phyloP scores from a whole-genome alignment of 2,329 filamentous ascomycete species.

The Curvularia spicifera region DNA sequence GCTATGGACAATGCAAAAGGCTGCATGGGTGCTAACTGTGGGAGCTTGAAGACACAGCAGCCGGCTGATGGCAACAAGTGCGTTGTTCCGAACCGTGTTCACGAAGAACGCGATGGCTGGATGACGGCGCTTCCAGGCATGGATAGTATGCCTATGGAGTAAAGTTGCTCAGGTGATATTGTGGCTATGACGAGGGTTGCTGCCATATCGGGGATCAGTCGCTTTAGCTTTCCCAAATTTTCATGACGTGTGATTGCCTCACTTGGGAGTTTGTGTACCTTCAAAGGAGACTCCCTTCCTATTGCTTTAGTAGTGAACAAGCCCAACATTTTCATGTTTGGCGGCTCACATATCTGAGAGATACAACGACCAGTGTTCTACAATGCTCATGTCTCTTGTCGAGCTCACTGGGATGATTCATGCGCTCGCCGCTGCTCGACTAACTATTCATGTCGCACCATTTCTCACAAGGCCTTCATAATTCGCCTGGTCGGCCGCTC shows the following conservation, averaged over 20 bases:
- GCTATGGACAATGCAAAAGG: slow-evolving; percentile 40
- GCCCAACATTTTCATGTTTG: neutral
- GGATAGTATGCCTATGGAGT: slow-evolving; percentile 19
- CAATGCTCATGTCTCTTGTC: neutral
- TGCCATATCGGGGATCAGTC: neutral
- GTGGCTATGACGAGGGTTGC: neutral
- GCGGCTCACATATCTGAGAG: neutral
- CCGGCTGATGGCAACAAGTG: slow-evolving; percentile 31
- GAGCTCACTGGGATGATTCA: neutral
- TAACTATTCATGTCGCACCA: neutral
- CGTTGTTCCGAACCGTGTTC: slow-evolving; percentile 30
- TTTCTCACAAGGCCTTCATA: neutral
- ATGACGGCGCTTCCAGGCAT: slow-evolving; percentile 28
- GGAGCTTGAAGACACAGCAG: slow-evolving; percentile 35
- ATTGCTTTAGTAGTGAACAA: neutral
- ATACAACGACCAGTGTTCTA: neutral
- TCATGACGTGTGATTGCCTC: neutral
- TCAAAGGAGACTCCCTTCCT: neutral
- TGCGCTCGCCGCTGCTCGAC: neutral
- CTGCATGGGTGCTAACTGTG: slow-evolving; percentile 40
- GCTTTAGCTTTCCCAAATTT: neutral
- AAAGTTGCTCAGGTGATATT: neutral
- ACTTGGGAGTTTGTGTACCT: neutral
- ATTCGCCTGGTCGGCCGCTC: neutral
- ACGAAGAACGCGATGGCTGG: slow-evolving; percentile 36